These are phyloP conservation scores for Cornus suecica DNA, from an alignment of 148 eudicot species.

Conservation along the genomic window DNA sequence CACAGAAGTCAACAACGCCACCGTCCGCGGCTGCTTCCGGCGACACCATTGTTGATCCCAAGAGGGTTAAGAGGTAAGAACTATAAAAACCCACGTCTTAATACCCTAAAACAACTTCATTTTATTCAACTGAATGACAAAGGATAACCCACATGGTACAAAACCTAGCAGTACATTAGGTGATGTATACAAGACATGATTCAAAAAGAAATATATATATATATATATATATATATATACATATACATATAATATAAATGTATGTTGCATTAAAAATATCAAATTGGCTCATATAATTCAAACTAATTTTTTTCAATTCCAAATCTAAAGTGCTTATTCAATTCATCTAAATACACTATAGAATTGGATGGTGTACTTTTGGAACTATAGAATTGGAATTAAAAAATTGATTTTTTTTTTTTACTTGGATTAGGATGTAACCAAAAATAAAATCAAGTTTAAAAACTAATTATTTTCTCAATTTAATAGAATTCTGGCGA, in stretches of 20 bases:
- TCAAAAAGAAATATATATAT: no score
- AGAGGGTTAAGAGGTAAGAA: slow-evolving; percentile 74
- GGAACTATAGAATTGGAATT: background rate
- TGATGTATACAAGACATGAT: no score
- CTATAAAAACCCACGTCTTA: slow-evolving; percentile 26
- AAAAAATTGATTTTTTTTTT: background rate
- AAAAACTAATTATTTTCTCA: background rate
- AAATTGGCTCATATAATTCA: no score
- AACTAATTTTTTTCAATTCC: no score
- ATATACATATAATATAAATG: no score
- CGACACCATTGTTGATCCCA: slow-evolving; percentile 57
- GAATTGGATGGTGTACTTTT: no score
- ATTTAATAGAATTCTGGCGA: slow-evolving; percentile 69
- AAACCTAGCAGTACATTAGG: background rate
- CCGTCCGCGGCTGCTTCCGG: slow-evolving; percentile 27
- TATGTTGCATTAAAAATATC: no score
- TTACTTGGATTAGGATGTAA: background rate
- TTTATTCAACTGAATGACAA: no score
- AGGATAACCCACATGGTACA: background rate
- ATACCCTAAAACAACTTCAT: slow-evolving; percentile 29
- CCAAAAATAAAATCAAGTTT: background rate
- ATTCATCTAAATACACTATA: no score
- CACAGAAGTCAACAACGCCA: slow-evolving; percentile 21
- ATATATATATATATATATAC: background rate
- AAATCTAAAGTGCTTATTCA: no score